Evolutionary conservation across 495 filamentous ascomycete species (phyloP), one percentile per base, ranked within the genome.

Genomic region (Durotheca rogersii): DNA sequence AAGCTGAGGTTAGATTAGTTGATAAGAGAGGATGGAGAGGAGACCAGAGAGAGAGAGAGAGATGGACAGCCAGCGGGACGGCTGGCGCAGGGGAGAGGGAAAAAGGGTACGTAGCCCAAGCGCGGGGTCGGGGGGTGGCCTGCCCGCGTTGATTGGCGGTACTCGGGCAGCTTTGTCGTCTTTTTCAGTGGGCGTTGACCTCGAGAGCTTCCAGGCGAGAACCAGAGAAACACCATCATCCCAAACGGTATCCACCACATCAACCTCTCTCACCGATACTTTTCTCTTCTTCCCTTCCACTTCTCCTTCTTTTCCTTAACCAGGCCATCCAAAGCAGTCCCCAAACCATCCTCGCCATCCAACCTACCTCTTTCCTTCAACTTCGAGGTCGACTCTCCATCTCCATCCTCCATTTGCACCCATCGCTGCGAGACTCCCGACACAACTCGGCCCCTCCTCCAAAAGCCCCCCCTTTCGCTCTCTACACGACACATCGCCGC

Each of bases 251-350:
- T 60, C 51, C 55, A 60, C 60, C 44, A 46, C 30, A 10, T 39
- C 35, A 37, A 21, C 42, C 48, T 42, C 35, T 39, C 55, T 49
- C 60, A 60, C 56, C 60, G 56, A 60, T 59, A 56, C 55, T 59
- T 62, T 11, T 9, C 15, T 9, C 23, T 27, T 27, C 4, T 9
- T 27, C 4, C 4, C 23, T 27, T 27, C 23, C 23, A 27, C 4
- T 9, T 27, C 9, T 9, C 23, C 23, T n/a, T 2, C 2, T 48
- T 29, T 47, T 32, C n/a, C 35, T 30, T 40, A 17, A 10, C 32
- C 44, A 20, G 27, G 14, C 29, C n/a, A n/a, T n/a, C n/a, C 30
- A 48, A 9, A 38, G 20, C 46, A 17, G n/a, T n/a, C n/a, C n/a
- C n/a, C n/a, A n/a, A n/a, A n/a, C n/a, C n/a, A n/a, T n/a, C n/a